Base-by-base conservation (phyloP, 805 yeast species). In the Gaillardinia entomophila region DNA sequence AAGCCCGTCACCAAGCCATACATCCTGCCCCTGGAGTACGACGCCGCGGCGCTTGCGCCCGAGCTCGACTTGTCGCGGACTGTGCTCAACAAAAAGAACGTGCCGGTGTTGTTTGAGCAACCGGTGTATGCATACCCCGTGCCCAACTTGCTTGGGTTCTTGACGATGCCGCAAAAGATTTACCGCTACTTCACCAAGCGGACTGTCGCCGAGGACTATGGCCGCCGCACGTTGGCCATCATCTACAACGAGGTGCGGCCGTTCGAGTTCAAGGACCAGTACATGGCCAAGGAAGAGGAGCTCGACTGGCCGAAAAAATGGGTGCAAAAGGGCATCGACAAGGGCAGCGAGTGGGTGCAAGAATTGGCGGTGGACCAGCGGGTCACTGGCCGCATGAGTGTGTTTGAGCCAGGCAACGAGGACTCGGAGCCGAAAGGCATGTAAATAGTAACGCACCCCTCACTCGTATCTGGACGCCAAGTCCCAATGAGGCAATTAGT, bases 271-370 rank as follows among this genome's bases (percentile, higher is more conserved):
- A 55, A 65, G 28, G 79, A 74, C 34, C 48, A 61, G 33, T 48
- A 54, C 17, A 54, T 62, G 37, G 74, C 73, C 12, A 49, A 53
- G 13, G 76, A 66, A 26, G 96, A 88, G 54, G 96, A 89, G 51
- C 48, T 55, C 4, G 90, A 85, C 42, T 90, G 97, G 97, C 96
- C 96, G 11, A 57, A 64, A 34, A 71, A 72, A 36, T 90, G 97
- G 96, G 82, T 85, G 22, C 70, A 77, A 43, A 71, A 69, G 37
- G 95, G 96, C n/a, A 53, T 57, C 29, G 82, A 76, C 32, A 81
- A 77, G 42, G 62, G 74, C 26, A 82, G 95, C 42, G 97, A 90
- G 53, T 90, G 98, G 98, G 77, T 81, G 34, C 77, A 78, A 49
- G 89, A 82, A 17, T 62, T 89, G 29, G 64, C 52, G 6, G 75